phyloP scores from a whole-genome alignment of 345 rosid species.

The Triadica sebifera region DNA sequence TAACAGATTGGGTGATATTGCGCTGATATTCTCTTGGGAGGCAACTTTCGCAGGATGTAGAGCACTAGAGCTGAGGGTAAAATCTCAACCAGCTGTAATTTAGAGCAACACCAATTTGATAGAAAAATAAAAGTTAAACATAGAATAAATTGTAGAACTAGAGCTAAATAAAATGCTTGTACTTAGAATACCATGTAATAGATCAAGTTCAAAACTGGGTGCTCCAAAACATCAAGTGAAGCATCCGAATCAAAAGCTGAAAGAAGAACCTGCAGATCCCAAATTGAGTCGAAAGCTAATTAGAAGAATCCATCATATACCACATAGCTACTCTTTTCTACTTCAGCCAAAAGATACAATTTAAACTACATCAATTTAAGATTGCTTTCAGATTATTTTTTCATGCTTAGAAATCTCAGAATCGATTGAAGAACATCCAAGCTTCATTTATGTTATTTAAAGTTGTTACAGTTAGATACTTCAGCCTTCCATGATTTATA shows the following conservation, averaged over 20 bases:
- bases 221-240: conserved; percentile 83
- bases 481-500: background rate
- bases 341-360: background rate
- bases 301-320: background rate
- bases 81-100: conserved; percentile 83
- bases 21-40: conserved; percentile 87
- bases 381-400: background rate
- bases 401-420: background rate
- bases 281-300: conserved; percentile 10
- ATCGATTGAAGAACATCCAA: background rate
- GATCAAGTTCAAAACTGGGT: conserved; percentile 86
- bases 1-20: conserved; percentile 92
- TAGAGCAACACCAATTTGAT: conserved; percentile 6
- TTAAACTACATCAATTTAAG: background rate
- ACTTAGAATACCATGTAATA: conserved; percentile 68
- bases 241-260: conserved; percentile 77
- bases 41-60: conserved; percentile 85
- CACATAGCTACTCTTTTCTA: background rate
- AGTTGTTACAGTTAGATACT: background rate
- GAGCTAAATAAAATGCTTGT: background rate
- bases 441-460: background rate
- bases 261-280: conserved; percentile 57
- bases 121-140: conserved; percentile 1
- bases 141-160: background rate
- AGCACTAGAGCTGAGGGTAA: conserved; percentile 94